Base-by-base conservation (phyloP, 1,139 yeast species). In the Protomyces inouyei region DNA sequence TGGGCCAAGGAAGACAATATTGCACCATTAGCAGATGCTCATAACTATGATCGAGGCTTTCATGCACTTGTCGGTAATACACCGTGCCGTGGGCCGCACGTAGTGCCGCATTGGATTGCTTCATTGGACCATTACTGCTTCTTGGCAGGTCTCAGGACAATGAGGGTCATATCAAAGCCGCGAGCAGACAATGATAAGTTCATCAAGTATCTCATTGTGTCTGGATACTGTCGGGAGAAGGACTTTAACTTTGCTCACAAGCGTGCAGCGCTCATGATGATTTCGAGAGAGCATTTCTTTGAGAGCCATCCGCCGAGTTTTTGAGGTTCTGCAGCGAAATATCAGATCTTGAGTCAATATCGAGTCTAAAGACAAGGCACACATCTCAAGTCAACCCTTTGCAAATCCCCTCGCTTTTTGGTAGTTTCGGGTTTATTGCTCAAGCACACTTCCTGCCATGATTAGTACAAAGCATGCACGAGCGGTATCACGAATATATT, bases 221-320 rank as follows among this genome's bases (percentile, higher is more conserved):
- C 57, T 40, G 70, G 69, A 10, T 70, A 64, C 55, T 46, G 60
- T 37, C 67, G 69, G 55, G 56, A 65, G 21, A 59, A 64, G 57
- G 72, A 70, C 43, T 70, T 70, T 35, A 65, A 70, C 46, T 70
- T 70, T 52, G 72, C 72, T 8, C 72, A 70, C 48, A 70, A 70
- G 56, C 67, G 70, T 25, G 69, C 72, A 8, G 72, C 72, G 14
- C 57, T 71, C 60, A 67, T 70, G 70, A 40, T 65, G 14, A 68
- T 70, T 46, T 61, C 66, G 10, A 59, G 72, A 2, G 64, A 67
- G 28, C 57, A 60, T 46, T 70, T 70, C 53, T 68, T 69, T 52
- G 57, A 63, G 16, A 21, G 55, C 25, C 54, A 53, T 18, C 48
- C 48, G 23, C 48, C 48, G 4, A 9, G 21, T 4, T 37, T 37